Evolutionary conservation across 495 filamentous ascomycete species (phyloP).

Genomic region (Aspergillus taichungensis): DNA sequence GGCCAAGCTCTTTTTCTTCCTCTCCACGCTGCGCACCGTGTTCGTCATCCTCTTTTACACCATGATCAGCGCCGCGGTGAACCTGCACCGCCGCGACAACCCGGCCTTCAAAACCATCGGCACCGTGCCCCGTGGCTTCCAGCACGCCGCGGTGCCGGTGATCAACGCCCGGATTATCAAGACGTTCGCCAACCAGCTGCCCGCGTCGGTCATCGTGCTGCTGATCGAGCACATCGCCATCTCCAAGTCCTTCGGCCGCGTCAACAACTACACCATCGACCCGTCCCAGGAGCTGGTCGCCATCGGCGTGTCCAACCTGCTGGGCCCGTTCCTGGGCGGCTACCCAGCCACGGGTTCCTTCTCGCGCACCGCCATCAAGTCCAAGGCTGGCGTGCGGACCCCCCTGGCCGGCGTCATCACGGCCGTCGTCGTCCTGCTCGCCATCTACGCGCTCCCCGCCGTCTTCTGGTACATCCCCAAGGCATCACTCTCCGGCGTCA

Average conservation of each 20-base stretch:
- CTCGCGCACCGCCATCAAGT: constrained; percentile 95
- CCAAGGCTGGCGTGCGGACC: constrained; percentile 91
- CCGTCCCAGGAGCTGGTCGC: constrained; percentile 95
- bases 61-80: constrained; percentile 80
- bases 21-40: constrained; percentile 77
- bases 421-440: constrained; percentile 78
- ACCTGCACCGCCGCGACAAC: constrained; percentile 45
- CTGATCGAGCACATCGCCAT: constrained; percentile 97
- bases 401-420: constrained; percentile 91
- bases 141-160: constrained; percentile 66
- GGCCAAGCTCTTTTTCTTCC: constrained; percentile 77
- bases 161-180: constrained; percentile 56
- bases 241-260: constrained; percentile 90
- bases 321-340: constrained; percentile 88
- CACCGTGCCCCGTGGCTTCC: constrained; percentile 74
- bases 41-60: constrained; percentile 94
- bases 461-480: constrained; percentile 95
- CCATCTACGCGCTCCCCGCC: constrained; percentile 84
- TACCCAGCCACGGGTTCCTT: constrained; percentile 97
- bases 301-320: constrained; percentile 84
- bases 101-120: constrained; percentile 60
- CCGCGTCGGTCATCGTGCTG: constrained; percentile 81
- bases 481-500: constrained; percentile 80
- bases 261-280: constrained; percentile 98
- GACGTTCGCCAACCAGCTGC: constrained; percentile 55